phyloP scores from a whole-genome alignment of 768 basidiomycete species.

The Pleurotus tuoliensis region DNA sequence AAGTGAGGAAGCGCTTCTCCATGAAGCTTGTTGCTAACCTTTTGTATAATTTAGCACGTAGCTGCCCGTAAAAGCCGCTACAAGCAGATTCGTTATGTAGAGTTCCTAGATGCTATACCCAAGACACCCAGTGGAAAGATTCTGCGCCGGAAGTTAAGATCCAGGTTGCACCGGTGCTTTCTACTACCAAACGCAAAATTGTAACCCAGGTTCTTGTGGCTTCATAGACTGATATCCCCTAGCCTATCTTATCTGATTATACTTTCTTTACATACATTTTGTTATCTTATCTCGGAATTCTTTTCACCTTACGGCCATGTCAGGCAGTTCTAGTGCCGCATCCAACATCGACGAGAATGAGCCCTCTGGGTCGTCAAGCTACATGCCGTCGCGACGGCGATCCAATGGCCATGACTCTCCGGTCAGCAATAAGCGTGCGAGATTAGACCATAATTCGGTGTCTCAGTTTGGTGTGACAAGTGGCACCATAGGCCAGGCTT shows the following conservation, averaged over 20 bases:
- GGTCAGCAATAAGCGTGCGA: conserved; percentile 7
- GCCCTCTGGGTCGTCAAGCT: neutral
- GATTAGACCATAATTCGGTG: neutral
- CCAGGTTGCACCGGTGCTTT: conserved; percentile 1
- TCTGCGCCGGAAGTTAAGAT: conserved; percentile 39
- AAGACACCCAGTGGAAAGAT: conserved; percentile 59
- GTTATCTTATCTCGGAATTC: neutral
- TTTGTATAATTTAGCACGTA: conserved; percentile 33
- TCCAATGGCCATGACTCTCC: neutral
- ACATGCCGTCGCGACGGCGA: neutral
- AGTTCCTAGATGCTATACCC: conserved; percentile 39
- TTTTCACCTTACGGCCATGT: conserved; percentile 4
- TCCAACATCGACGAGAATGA: too few species aligned
- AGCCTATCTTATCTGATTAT: conserved; percentile 5
- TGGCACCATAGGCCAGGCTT: neutral
- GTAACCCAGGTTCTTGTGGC: neutral
- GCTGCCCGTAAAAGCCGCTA: conserved; percentile 44
- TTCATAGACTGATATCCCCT: neutral
- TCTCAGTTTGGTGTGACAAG: conserved; percentile 1
- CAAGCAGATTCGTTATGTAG: conserved; percentile 45
- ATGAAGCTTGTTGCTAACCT: conserved; percentile 4
- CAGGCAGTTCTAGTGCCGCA: too few species aligned
- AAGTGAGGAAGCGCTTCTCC: neutral
- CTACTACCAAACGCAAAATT: neutral
- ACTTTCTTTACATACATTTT: neutral